Evolutionary conservation across 441 rosid genomes (phyloP).

Genomic region (Eruca vesicaria): DNA sequence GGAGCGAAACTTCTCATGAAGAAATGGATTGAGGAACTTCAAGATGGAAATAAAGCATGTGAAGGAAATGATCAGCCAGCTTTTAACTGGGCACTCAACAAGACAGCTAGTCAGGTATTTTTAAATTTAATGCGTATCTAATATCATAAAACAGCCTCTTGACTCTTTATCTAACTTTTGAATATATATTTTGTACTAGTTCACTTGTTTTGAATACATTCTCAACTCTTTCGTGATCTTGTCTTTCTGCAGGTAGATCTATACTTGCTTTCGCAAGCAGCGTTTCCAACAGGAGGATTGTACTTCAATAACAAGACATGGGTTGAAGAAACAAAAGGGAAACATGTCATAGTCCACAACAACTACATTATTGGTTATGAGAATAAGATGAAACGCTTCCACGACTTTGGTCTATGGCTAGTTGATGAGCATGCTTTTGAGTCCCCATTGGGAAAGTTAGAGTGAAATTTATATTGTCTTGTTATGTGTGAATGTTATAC

Average conservation of each 20-base stretch:
- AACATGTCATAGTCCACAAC: slow-evolving; percentile 74
- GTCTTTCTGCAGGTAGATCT: slow-evolving; percentile 33
- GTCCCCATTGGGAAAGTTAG: slow-evolving; percentile 68
- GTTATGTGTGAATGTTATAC: background rate
- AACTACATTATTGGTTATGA: slow-evolving; percentile 73
- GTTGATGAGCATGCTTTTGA: slow-evolving; percentile 60
- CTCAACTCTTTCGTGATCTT: no score
- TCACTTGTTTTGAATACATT: no score
- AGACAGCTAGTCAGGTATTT: background rate
- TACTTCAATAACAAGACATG: slow-evolving; percentile 81
- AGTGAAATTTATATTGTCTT: background rate
- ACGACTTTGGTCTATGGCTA: slow-evolving; percentile 69
- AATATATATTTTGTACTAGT: no score
- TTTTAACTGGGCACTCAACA: background rate
- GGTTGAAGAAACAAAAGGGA: slow-evolving; percentile 76
- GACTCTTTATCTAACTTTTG: background rate
- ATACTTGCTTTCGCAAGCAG: slow-evolving; percentile 71
- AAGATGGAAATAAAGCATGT: background rate
- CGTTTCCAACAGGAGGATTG: slow-evolving; percentile 83
- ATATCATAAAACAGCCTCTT: background rate
- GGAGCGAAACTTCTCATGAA: slow-evolving; percentile 4
- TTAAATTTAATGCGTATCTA: background rate
- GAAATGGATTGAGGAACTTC: background rate
- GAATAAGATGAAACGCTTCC: slow-evolving; percentile 81
- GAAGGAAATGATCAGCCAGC: slow-evolving; percentile 16